A percentile compares a stretch with the other conserved stretches of the same genome.
These are phyloP conservation scores for Fusarium burgessii DNA, from an alignment of 2,329 filamentous ascomycete genomes.

Conservation along the genomic window DNA sequence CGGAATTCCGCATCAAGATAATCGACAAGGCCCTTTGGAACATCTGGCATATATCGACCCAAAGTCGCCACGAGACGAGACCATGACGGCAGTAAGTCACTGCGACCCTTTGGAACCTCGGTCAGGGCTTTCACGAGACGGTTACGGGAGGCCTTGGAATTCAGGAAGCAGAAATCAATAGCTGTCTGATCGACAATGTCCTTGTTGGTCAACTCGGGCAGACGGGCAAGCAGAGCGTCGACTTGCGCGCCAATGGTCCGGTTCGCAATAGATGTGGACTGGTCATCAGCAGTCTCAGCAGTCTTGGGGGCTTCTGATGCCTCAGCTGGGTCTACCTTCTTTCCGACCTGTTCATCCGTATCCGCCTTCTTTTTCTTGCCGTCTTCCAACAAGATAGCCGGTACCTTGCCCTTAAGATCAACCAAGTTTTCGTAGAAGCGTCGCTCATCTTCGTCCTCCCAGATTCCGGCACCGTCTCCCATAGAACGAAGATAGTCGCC, in stretches of 20 bases:
- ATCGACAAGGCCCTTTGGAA: conserved; percentile 90
- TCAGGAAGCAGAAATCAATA: conserved; percentile 97
- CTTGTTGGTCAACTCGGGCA: conserved; percentile 93
- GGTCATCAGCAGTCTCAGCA: conserved; percentile 75
- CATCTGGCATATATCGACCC: conserved; percentile 91
- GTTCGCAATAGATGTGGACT: conserved; percentile 94
- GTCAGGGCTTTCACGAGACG: conserved; percentile 92
- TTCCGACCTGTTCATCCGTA: conserved; percentile 83
- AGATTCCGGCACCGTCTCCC: conserved; percentile 91
- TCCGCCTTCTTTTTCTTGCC: conserved; percentile 93
- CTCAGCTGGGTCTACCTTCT: conserved; percentile 72
- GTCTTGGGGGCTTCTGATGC: conserved; percentile 63
- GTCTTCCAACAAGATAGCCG: conserved; percentile 92
- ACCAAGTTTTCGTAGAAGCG: conserved; percentile 98
- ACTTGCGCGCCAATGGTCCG: conserved; percentile 98
- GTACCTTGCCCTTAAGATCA: conserved; percentile 95
- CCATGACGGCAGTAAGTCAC: conserved; percentile 90
- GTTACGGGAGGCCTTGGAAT: conserved; percentile 97
- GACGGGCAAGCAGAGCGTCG: conserved; percentile 84
- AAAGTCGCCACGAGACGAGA: conserved; percentile 93
- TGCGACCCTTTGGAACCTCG: conserved; percentile 93
- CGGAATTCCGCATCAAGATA: conserved; percentile 97
- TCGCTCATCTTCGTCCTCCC: conserved; percentile 98
- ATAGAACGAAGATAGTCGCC: conserved; percentile 93
- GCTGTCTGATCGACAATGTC: conserved; percentile 92